Percentiles rank a stretch among this genome's conserved stretches.
Evolutionary conservation across 805 yeast species (phyloP).

Genomic region (Metschnikowia cubensis): DNA sequence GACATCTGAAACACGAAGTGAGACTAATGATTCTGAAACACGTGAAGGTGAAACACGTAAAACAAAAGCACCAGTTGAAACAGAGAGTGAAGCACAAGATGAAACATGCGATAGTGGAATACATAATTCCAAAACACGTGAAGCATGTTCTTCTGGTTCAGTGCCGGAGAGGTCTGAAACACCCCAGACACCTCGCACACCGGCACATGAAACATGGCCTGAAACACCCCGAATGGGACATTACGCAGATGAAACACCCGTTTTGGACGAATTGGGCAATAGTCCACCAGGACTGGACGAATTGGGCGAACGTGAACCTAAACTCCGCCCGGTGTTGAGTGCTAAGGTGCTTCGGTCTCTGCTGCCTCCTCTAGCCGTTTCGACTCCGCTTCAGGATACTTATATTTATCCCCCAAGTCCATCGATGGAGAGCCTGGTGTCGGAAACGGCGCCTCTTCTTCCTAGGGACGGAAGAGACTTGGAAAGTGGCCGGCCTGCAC

Average conservation of each 20-base stretch:
- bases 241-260: too few relatives aligned
- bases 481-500: slow-evolving; percentile 3
- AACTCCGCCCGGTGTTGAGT: neutral
- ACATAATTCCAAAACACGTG: too few relatives aligned
- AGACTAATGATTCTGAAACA: neutral
- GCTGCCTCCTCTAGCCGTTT: slow-evolving; percentile 4
- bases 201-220: neutral
- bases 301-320: neutral
- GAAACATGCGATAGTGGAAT: too few relatives aligned
- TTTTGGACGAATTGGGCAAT: too few relatives aligned
- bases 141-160: too few relatives aligned
- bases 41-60: neutral
- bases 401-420: neutral
- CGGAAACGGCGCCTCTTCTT: slow-evolving; percentile 7
- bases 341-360: neutral
- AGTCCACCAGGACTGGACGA: neutral
- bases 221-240: neutral
- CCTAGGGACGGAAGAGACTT: neutral
- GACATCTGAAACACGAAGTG: neutral
- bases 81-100: neutral
- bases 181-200: neutral
- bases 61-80: neutral
- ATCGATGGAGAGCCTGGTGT: neutral
- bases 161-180: neutral
- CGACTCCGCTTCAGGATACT: neutral